These are phyloP conservation scores for Hymenoscyphus scutula DNA, from an alignment of 2,329 filamentous ascomycete species.

Conservation along the genomic window DNA sequence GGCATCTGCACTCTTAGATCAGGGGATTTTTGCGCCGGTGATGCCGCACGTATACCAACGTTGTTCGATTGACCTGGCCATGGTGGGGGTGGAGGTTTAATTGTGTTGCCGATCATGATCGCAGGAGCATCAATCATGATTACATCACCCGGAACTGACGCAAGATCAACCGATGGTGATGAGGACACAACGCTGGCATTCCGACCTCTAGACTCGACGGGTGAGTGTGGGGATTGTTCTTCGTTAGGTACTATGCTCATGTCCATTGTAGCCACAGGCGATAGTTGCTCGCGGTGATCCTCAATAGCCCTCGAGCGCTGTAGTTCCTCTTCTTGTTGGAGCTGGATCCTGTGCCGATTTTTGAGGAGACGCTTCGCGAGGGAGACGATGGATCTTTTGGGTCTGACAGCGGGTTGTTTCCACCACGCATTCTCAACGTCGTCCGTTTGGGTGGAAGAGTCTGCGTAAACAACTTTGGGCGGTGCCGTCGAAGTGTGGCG, in stretches of 20 bases:
- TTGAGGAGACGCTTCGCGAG: slow-evolving; percentile 34
- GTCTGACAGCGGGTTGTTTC: slow-evolving; percentile 21
- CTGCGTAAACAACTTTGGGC: slow-evolving; percentile 31
- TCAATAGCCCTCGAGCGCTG: slow-evolving; percentile 13
- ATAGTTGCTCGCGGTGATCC: slow-evolving; percentile 18
- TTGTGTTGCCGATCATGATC: slow-evolving; percentile 20
- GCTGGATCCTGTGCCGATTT: slow-evolving; percentile 29
- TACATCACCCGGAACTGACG: slow-evolving; percentile 24
- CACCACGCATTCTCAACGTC: slow-evolving; percentile 36
- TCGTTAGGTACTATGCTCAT: slow-evolving; percentile 23
- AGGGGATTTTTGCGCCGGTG: slow-evolving; percentile 22
- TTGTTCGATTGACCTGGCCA: slow-evolving; percentile 27
- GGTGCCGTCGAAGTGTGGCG: slow-evolving; percentile 27
- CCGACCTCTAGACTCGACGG: slow-evolving; percentile 25
- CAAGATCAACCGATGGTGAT: slow-evolving; percentile 27
- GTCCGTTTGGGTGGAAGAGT: slow-evolving; percentile 35
- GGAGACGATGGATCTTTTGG: slow-evolving; percentile 30
- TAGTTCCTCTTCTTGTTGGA: slow-evolving; percentile 20
- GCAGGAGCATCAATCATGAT: slow-evolving; percentile 31
- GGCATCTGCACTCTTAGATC: slow-evolving; percentile 52
- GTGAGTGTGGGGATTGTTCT: slow-evolving; percentile 24
- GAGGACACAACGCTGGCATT: slow-evolving; percentile 31
- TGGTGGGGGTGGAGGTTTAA: slow-evolving; percentile 35
- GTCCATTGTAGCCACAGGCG: slow-evolving; percentile 28
- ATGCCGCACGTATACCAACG: slow-evolving; percentile 2